Conservation (phyloP, 1,284 basidiomycete genomes). For the Ustilago curta region DNA sequence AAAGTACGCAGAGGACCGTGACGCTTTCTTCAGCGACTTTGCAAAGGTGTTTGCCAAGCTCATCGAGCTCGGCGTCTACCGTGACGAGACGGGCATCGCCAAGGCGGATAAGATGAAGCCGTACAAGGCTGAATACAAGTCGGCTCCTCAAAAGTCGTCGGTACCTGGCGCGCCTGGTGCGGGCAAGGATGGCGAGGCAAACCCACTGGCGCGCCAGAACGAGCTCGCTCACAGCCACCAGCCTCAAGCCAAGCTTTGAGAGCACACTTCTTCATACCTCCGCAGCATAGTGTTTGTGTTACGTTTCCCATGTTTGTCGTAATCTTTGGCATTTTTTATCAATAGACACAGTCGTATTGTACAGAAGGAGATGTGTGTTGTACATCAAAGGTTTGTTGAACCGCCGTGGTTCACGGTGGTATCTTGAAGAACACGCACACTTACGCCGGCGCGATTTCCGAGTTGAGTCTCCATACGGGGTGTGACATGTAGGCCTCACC, state of each 20-base stretch:
- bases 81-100: constrained; percentile 66
- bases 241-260: constrained; percentile 43
- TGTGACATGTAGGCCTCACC: constrained; percentile 3
- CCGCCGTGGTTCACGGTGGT: too few relatives aligned
- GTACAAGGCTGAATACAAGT: constrained; percentile 61
- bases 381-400: not conserved
- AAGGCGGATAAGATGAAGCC: constrained; percentile 58
- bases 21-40: constrained; percentile 74
- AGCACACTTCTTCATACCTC: not conserved
- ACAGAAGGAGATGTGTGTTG: constrained; percentile 7
- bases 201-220: constrained; percentile 47
- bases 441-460: not conserved
- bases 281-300: constrained; percentile 14
- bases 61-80: constrained; percentile 69
- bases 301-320: not conserved
- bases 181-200: constrained; percentile 54
- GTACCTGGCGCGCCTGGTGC: constrained; percentile 44
- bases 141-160: constrained; percentile 63
- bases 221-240: constrained; percentile 23
- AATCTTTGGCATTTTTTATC: constrained; percentile 14
- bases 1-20: constrained; percentile 73
- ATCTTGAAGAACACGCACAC: too few relatives aligned
- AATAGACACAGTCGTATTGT: constrained; percentile 24
- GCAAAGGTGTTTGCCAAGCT: constrained; percentile 70
- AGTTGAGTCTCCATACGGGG: not conserved